Percentiles rank a stretch among this genome's conserved stretches.
phyloP scores from a whole-genome alignment of 352 stramenopile genomes.

The Albugo laibachii region DNA sequence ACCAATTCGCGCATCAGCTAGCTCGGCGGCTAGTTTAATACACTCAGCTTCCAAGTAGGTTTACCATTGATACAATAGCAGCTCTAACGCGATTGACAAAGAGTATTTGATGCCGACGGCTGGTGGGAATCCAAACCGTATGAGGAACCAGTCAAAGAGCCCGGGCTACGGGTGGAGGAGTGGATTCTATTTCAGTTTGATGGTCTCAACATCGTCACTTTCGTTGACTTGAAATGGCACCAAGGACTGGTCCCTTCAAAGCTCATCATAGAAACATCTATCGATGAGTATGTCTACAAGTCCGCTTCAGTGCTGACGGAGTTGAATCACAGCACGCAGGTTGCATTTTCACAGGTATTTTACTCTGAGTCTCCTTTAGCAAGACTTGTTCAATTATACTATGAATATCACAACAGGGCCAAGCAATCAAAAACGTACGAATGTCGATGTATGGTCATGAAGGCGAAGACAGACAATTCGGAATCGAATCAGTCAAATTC shows the following conservation, averaged over 20 bases:
- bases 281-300: conserved; percentile 6
- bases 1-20: conserved; percentile 28
- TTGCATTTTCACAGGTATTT: too few species aligned
- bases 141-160: too few species aligned
- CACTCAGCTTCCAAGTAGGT: conserved; percentile 26
- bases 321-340: background rate
- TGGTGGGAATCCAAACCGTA: too few species aligned
- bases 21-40: conserved; percentile 34
- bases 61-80: background rate
- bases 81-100: background rate
- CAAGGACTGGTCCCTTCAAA: background rate
- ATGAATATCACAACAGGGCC: too few species aligned
- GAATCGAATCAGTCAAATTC: conserved; percentile 26
- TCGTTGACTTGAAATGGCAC: conserved; percentile 8
- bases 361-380: too few species aligned
- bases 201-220: conserved; percentile 2
- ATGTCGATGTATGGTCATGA: background rate
- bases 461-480: conserved; percentile 12
- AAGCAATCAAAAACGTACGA: conserved; percentile 2
- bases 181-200: conserved; percentile 13
- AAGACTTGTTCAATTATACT: too few species aligned
- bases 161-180: background rate
- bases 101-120: too few species aligned
- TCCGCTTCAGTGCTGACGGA: conserved; percentile 9
- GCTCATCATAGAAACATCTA: conserved; percentile 7